phyloP scores from a whole-genome alignment of 2,329 filamentous ascomycete species.

The Paracorniculantispora psalliotae region DNA sequence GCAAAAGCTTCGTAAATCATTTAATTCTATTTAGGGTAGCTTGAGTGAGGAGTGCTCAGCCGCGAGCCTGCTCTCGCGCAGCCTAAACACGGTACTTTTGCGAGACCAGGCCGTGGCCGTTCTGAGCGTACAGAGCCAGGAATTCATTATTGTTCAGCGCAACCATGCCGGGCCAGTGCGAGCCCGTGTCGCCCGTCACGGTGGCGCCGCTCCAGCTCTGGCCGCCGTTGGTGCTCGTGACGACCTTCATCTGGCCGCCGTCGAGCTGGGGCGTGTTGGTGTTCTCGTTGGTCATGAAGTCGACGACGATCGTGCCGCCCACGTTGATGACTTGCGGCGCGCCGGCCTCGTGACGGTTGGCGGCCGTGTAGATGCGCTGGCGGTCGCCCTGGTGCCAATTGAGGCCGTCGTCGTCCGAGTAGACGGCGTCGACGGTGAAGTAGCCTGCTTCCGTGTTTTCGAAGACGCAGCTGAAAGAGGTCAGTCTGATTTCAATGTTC shows the following conservation, averaged over 20 bases:
- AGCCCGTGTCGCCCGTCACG: constrained; percentile 23
- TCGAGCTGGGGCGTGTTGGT: constrained; percentile 16
- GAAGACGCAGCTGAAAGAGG: constrained; percentile 31
- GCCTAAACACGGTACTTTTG: constrained; percentile 14
- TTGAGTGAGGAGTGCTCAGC: no score
- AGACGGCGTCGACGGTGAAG: constrained; percentile 33
- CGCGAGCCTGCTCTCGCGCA: not conserved
- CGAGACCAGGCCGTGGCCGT: constrained; percentile 23
- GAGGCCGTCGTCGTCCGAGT: constrained; percentile 34
- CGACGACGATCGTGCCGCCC: constrained; percentile 34
- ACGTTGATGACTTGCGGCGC: constrained; percentile 39
- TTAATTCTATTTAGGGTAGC: no score
- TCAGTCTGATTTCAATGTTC: not conserved
- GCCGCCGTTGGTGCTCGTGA: constrained; percentile 24
- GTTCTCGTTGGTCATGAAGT: constrained; percentile 42
- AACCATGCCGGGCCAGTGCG: constrained; percentile 30
- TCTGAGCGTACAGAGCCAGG: constrained; percentile 24
- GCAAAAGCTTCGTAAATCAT: no score
- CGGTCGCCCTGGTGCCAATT: constrained; percentile 32
- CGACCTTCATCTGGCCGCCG: constrained; percentile 28
- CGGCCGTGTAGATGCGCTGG: constrained; percentile 30
- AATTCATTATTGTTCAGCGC: constrained; percentile 18
- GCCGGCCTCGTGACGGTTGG: constrained; percentile 29
- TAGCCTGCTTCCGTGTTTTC: constrained; percentile 30
- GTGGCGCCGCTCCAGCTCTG: constrained; percentile 22